phyloP scores from a whole-genome alignment of 2,329 filamentous ascomycete species.

The Trichoderma asperellum region DNA sequence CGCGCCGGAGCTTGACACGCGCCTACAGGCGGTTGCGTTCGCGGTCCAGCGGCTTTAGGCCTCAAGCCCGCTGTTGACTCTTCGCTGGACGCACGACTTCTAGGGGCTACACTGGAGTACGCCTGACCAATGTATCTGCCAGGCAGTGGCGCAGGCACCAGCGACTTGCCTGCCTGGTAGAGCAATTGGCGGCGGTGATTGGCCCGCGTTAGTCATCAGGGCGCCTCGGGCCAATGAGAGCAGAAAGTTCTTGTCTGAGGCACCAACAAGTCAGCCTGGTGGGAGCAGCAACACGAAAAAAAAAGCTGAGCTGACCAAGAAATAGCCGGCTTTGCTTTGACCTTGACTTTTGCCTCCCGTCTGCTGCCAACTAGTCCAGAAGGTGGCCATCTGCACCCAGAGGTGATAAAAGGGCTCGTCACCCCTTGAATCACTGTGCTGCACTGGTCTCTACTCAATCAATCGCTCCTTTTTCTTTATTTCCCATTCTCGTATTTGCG shows the following conservation, averaged over 20 bases:
- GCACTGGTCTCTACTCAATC: constrained; percentile 31
- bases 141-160: constrained; percentile 39
- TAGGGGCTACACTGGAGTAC: constrained; percentile 32
- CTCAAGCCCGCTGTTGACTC: not conserved
- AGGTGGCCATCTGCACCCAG: constrained; percentile 25
- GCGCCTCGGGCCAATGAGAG: constrained; percentile 37
- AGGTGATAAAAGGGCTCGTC: constrained; percentile 40
- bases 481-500: constrained; percentile 1
- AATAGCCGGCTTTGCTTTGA: constrained; percentile 36
- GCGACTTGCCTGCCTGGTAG: constrained; percentile 37
- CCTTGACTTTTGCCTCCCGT: constrained; percentile 34
- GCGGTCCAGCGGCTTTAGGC: constrained; percentile 19
- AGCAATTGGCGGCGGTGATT: constrained; percentile 35
- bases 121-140: constrained; percentile 34
- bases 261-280: constrained; percentile 37
- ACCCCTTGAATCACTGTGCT: constrained; percentile 32
- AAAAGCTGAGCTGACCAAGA: constrained; percentile 38
- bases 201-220: constrained; percentile 37
- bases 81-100: not conserved
- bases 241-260: constrained; percentile 42
- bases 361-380: constrained; percentile 31
- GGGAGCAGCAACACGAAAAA: constrained; percentile 35
- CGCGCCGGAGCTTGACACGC: constrained; percentile 29
- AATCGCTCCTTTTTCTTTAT: constrained; percentile 28
- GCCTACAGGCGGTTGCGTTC: constrained; percentile 17